These are phyloP conservation scores for Cytospora leucostoma DNA, from an alignment of 2,329 filamentous ascomycete species.

Conservation along the genomic window DNA sequence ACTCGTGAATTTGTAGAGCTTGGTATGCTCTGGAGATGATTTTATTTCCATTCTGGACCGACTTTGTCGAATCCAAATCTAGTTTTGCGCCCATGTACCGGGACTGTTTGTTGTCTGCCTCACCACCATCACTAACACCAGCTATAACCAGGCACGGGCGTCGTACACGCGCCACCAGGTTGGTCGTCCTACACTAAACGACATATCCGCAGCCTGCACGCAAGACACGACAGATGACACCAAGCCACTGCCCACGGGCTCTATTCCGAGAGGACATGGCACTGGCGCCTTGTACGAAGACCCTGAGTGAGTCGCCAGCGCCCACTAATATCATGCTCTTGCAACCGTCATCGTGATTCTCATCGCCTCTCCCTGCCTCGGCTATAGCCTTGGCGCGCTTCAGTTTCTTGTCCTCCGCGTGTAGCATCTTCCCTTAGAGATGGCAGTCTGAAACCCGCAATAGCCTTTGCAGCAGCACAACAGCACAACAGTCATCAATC, in stretches of 20 bases:
- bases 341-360: background rate
- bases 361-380: background rate
- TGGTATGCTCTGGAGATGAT: background rate
- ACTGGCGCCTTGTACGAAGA: background rate
- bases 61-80: background rate
- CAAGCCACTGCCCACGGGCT: background rate
- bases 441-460: background rate
- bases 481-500: background rate
- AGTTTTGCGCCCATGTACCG: background rate
- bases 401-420: background rate
- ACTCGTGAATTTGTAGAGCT: background rate
- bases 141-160: background rate
- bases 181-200: background rate
- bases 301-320: background rate
- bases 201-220: background rate
- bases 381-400: too few relatives aligned
- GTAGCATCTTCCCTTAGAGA: background rate
- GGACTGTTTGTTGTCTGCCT: background rate
- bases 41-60: background rate
- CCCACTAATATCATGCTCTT: too few relatives aligned
- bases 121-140: background rate
- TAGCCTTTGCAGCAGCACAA: background rate
- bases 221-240: background rate
- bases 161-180: background rate
- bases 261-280: background rate